Conservation (phyloP, 2,329 filamentous ascomycete species). For the Xylaria sp. region DNA sequence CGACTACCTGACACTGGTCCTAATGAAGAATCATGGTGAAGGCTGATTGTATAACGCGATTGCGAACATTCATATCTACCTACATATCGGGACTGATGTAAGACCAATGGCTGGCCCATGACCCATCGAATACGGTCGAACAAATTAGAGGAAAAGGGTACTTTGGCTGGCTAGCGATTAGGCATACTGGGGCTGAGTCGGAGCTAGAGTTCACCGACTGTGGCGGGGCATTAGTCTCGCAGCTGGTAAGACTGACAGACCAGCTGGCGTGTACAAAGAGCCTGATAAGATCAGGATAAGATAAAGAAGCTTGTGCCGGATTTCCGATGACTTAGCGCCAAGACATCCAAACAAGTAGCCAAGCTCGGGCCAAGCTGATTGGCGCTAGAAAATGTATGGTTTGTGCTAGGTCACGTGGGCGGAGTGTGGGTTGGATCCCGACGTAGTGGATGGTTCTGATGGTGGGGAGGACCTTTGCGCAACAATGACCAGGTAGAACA, state of each 20-base stretch:
- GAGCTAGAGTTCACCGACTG: conserved; percentile 4
- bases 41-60: not conserved
- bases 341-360: conserved; percentile 15
- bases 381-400: not conserved
- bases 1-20: not conserved
- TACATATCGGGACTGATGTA: conserved; percentile 16
- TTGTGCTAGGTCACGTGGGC: conserved; percentile 31
- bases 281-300: not conserved
- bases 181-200: conserved; percentile 3
- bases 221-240: not conserved
- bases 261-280: not conserved
- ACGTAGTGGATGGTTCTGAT: no score
- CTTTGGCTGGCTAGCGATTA: not conserved
- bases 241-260: conserved; percentile 3
- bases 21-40: conserved; percentile 14
- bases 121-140: conserved; percentile 34
- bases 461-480: not conserved
- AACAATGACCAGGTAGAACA: not conserved
- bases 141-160: not conserved
- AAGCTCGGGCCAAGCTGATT: conserved; percentile 31
- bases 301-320: conserved; percentile 23
- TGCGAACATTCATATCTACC: conserved; percentile 7
- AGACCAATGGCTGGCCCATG: conserved; percentile 5
- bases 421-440: not conserved
- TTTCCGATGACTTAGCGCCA: conserved; percentile 29